Base-by-base conservation (phyloP, 169 alveolate genomes). In the Babesia ovata region DNA sequence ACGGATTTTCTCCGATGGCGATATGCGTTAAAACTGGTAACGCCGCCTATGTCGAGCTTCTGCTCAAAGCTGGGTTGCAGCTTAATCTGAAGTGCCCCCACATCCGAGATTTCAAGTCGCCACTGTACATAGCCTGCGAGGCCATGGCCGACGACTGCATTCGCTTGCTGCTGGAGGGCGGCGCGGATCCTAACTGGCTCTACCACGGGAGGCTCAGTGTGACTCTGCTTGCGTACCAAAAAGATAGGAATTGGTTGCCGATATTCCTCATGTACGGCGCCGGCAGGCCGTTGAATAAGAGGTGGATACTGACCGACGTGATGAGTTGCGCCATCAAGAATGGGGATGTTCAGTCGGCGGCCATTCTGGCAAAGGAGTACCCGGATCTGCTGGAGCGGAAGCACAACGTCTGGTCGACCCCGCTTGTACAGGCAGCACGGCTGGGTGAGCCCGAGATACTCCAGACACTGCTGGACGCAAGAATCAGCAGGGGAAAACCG, bases 51-150 rank as follows among this genome's bases (percentile, higher is more conserved):
- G 78, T 91, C 46, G 86, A 87, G 76, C 88, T 86, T 46, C 77
- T 93, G 74, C 85, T 93, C 19, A 78, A 84, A 52, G 84, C 75
- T 42, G 95, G 95, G 33, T 86, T 84, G 36, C 74, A 79, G 59
- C 61, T 92, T 49, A 90, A 92, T 67, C 62, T 76, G 53, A 66
- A 46, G 63, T 89, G 93, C 59, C 96, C 96, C 44, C 88, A 85
- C 49, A 85, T 92, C 24, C 72, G 89, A 72, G 82, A 85, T 42
- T 93, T 89, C 79, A 93, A 92, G 69, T 92, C 96, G 33, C 95
- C 96, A n/a, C 76, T 93, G n/a, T 92, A 90, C 73, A 74, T 93
- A 24, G 96, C 96, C 13, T 93, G 96, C 70, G 95, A 92, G 74
- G 83, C 75, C 62, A 86, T 87, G 60, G 81, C 84, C 44, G 73